Evolutionary conservation across 331 rosid species (phyloP), one percentile per base, ranked within the genome.

Genomic region (Acacia pycnantha): DNA sequence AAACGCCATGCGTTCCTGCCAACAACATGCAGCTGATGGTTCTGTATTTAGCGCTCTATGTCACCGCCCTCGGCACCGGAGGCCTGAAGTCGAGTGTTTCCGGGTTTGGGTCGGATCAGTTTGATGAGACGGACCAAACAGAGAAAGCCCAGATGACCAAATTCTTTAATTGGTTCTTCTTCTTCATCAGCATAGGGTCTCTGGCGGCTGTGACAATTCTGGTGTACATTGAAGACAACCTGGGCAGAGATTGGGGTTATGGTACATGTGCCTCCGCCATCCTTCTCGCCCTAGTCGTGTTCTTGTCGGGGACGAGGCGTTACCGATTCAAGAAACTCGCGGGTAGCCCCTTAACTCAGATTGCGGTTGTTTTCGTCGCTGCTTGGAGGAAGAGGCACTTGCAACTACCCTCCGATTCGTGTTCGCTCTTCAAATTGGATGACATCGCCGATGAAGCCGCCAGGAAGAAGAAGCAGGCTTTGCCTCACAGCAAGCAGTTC

Each of bases 91-190:
- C 98, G 0, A 91, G 97, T 46, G 97, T 92, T 4, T 94, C 97
- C 0, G 98, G 98, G 3, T 93, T 94, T 2, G 98, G 97, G 3
- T 91, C 97, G 0, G 97, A 93, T 79, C 98, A 94, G 53, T 94
- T 94, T 68, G 97, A 94, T 8, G 98, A 91, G 1, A 18, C 87
- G 2, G 86, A 93, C 58, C 12, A 79, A 11, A 65, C 74, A 16
- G 98, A 95, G 85, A 88, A 83, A 74, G 27, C 27, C 4, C 87
- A 82, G 10, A 93, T 93, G 98, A 41, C 83, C 0, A 90, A 84
- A 43, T 95, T 95, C 86, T 91, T 95, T 83, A 90, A 86, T 77
- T 95, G 98, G 98, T 95, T 90, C 90, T 93, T 90, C 85, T 95
- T 95, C 88, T 90, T 95, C 70, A 92, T 92, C 21, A 95, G 97